These are phyloP conservation scores for Melanomma pulvis-pyrius DNA, from an alignment of 495 filamentous ascomycete species.

Conservation along the genomic window DNA sequence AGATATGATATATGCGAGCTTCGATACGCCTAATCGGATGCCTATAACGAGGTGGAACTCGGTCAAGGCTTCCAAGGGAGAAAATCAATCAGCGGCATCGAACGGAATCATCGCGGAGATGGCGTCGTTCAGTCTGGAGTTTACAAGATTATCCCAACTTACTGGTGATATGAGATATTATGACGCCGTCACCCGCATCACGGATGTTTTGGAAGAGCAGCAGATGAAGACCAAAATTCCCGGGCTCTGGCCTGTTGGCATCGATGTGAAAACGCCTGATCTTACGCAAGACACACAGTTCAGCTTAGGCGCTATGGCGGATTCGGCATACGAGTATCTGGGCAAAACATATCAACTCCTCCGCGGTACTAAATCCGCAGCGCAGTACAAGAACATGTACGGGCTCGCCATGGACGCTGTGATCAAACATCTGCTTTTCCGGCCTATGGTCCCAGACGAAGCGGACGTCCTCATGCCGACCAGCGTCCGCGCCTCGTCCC, in stretches of 20 bases:
- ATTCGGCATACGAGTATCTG: conserved; percentile 48
- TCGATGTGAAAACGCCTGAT: conserved; percentile 49
- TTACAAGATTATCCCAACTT: conserved; percentile 46
- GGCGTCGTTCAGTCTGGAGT: conserved; percentile 46
- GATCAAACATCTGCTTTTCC: conserved; percentile 50
- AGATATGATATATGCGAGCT: conserved; percentile 46
- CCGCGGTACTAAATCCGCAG: conserved; percentile 29
- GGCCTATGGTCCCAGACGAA: conserved; percentile 48
- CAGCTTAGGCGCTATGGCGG: conserved; percentile 46
- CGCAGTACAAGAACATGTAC: conserved; percentile 53
- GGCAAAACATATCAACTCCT: conserved; percentile 43
- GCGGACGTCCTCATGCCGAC: conserved; percentile 50
- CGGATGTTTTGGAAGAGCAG: conserved; percentile 38
- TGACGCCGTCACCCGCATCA: conserved; percentile 43
- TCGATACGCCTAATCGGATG: conserved; percentile 48
- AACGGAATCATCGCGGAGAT: conserved; percentile 50
- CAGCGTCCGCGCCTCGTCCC: conserved; percentile 32
- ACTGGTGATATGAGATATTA: conserved; percentile 46
- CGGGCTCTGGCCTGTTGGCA: conserved; percentile 46
- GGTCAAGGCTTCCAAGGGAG: conserved; percentile 41
- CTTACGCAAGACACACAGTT: conserved; percentile 41
- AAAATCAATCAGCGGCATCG: conserved; percentile 49
- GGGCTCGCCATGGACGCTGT: conserved; percentile 43
- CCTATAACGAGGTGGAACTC: conserved; percentile 58
- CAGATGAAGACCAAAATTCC: conserved; percentile 46